Evolutionary conservation across 495 filamentous ascomycete genomes (phyloP), one percentile per base, ranked within the genome.

Genomic region (Hypoxylon intermedium): DNA sequence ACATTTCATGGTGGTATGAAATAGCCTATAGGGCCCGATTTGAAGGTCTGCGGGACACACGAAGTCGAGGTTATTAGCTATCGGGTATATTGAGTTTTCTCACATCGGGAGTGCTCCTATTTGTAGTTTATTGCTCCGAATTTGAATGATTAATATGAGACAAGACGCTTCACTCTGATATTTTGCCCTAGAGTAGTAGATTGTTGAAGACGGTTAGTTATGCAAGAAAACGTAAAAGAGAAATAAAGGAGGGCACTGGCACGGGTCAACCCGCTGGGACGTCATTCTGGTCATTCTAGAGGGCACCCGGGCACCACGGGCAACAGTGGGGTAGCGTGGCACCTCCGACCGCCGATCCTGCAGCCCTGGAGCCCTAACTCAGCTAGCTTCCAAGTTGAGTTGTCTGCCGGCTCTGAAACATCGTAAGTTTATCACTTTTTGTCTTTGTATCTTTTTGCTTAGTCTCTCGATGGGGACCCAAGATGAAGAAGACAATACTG

Each of bases 401-500:
- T 26, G 24, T 26, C 3, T 7, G 4, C 24, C 7, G 24, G 24
- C 24, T 26, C 24, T 26, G 24, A 26, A 26, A 26, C 24, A 4
- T 7, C 7, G 24, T 4, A 26, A 26, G n/a, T n/a, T n/a, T n/a
- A n/a, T n/a, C n/a, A n/a, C n/a, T n/a, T n/a, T n/a, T n/a, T n/a
- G n/a, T 58, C 28, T 60, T 38, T 44, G 33, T 28, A 41, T 21
- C 18, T 13, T 30, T 18, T 15, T 40, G 5, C n/a, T 45, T 28
- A 20, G 18, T 34, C 40, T 62, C 52, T 65, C 58, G 54, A 64
- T 67, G 61, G 58, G 68, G 55, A 55, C 53, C 43, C 74, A 85
- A 71, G 49, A 96, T 91, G 89, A 91, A 87, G 77, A 96, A 92
- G 74, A 97, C 90, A 60, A 77, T 98, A 24, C 76, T 98, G 9